Conservation (phyloP, 257 asterid genomes). For the Capsicum baccatum region DNA sequence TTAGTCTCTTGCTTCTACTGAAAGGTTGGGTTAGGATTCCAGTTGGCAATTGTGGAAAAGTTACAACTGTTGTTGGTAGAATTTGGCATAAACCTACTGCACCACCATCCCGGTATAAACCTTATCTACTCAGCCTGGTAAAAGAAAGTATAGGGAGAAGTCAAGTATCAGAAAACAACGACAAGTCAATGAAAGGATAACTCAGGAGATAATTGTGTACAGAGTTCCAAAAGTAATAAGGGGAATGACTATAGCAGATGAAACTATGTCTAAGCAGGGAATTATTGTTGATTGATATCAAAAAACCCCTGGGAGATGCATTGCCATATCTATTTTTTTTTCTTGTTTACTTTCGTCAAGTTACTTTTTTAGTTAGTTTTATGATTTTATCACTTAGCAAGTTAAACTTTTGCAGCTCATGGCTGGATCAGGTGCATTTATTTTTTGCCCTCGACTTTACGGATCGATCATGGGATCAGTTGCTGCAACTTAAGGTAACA, state of each 20-base stretch:
- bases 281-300: background rate
- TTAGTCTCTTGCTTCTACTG: conserved; percentile 21
- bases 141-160: background rate
- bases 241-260: conserved; percentile 16
- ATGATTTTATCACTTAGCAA: conserved; percentile 29
- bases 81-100: conserved; percentile 22
- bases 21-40: conserved; percentile 21
- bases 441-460: conserved; percentile 56
- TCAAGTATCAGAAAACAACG: conserved; percentile 17
- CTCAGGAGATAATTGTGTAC: conserved; percentile 7
- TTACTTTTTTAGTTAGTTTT: conserved; percentile 20
- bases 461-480: conserved; percentile 60
- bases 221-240: background rate
- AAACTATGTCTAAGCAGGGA: conserved; percentile 15
- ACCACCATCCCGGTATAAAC: background rate
- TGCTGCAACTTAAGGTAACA: conserved; percentile 76
- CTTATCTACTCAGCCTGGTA: background rate
- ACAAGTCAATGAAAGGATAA: background rate
- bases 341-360: background rate
- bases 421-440: conserved; percentile 71
- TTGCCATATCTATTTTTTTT: background rate
- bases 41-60: background rate
- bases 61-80: background rate
- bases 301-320: background rate
- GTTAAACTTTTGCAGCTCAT: conserved; percentile 56